Evolutionary conservation across 768 basidiomycete genomes (phyloP).

Genomic region (Baorangia bicolor): DNA sequence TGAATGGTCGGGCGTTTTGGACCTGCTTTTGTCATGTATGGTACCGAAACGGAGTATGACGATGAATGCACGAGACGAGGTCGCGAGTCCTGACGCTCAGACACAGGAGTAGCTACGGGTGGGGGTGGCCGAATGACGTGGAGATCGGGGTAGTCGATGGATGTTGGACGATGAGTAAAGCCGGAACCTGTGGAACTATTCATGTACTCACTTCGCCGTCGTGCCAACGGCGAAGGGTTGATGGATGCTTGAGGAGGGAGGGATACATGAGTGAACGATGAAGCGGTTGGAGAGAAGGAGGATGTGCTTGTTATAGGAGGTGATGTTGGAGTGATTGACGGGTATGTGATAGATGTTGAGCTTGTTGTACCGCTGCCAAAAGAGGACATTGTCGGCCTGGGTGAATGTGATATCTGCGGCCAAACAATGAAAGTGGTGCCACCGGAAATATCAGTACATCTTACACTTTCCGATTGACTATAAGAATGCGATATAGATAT

Average conservation of each 20-base stretch:
- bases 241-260: conserved; percentile 86
- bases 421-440: conserved; percentile 13
- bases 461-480: conserved; percentile 52
- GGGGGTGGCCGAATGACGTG: conserved; percentile 77
- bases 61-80: conserved; percentile 47
- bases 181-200: conserved; percentile 67
- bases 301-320: conserved; percentile 38
- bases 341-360: conserved; percentile 54
- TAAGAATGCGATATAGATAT: conserved; percentile 46
- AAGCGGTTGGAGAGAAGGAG: conserved; percentile 40
- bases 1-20: conserved; percentile 66
- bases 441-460: conserved; percentile 10
- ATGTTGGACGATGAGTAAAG: conserved; percentile 40
- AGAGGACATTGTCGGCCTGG: conserved; percentile 34
- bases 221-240: conserved; percentile 71
- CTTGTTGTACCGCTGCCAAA: conserved; percentile 37
- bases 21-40: conserved; percentile 25
- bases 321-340: conserved; percentile 42
- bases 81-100: conserved; percentile 77
- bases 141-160: conserved; percentile 83
- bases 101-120: conserved; percentile 61
- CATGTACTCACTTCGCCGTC: conserved; percentile 73
- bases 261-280: conserved; percentile 42
- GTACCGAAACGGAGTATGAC: conserved; percentile 31
- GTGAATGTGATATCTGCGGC: conserved; percentile 36